A percentile compares a stretch with the other conserved stretches of the same genome.
phyloP scores from a whole-genome alignment of 148 eudicot species.

The Simmondsia chinensis region DNA sequence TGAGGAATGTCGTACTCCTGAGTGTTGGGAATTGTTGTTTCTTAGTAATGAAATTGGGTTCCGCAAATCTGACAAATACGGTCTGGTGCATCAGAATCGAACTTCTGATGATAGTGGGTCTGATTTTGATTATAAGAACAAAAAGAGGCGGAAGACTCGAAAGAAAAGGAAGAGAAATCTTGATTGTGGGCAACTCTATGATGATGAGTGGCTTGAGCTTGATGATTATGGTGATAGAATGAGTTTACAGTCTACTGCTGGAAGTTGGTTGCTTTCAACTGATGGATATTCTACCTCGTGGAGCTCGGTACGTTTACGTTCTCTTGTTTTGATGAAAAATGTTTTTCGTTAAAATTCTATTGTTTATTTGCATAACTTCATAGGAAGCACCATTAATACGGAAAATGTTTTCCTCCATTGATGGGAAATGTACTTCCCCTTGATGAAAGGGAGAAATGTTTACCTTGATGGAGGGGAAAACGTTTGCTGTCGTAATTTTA shows the following conservation, averaged over 20 bases:
- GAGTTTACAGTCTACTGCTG: constrained; percentile 21
- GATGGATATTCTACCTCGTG: constrained; percentile 70
- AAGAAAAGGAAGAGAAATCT: constrained; percentile 60
- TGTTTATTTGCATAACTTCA: neutral
- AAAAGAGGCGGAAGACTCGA: constrained; percentile 39
- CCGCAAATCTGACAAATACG: constrained; percentile 41
- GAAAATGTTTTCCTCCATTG: too few species aligned
- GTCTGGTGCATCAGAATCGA: constrained; percentile 33
- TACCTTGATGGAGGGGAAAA: too few species aligned
- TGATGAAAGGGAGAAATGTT: too few species aligned
- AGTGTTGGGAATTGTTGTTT: constrained; percentile 63
- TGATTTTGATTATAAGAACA: constrained; percentile 38
- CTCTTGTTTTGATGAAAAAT: neutral
- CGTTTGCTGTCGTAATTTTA: too few species aligned
- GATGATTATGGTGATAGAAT: constrained; percentile 29
- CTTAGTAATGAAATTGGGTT: constrained; percentile 51
- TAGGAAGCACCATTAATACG: neutral
- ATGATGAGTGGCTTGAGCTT: constrained; percentile 43
- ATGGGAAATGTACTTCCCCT: too few species aligned
- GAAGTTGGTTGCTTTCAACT: constrained; percentile 72
- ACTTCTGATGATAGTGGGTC: constrained; percentile 33
- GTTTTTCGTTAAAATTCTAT: neutral
- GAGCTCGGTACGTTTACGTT: constrained; percentile 57
- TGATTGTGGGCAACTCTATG: constrained; percentile 22
- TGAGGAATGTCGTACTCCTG: constrained; percentile 35